Base-by-base conservation (phyloP, 257 asterid genomes). In the Leonotis leonurus region DNA sequence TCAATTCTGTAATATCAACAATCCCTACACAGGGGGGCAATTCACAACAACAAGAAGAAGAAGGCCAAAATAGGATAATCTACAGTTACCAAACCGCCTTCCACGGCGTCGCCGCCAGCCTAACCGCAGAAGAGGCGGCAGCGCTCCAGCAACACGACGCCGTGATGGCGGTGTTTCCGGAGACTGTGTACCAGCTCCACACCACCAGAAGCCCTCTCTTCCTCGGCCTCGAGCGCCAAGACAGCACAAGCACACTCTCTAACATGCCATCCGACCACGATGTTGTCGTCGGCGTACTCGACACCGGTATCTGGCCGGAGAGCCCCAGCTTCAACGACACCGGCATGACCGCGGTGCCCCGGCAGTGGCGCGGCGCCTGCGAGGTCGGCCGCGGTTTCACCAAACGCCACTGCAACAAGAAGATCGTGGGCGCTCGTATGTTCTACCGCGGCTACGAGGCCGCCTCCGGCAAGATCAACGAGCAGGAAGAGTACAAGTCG, bases 241-340 rank as follows among this genome's bases (percentile, higher is more conserved):
- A 73, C 13, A 75, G 80, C 66, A 74, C 67, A 1, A 75, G 63
- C 61, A 26, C 71, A 8, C 44, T 78, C 45, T 44, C 79, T 0
- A 76, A 78, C 37, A 63, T 55, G 12, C 39, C 67, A 4, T 58
- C 74, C 4, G 73, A 72, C 26, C 56, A 78, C 22, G 80, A 86
- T 37, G 99, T 89, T 0, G 74, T 92, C 0, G 86, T 92, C 3
- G 99, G 97, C 0, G 96, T 92, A 0, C 65, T 92, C 0, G 99
- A 92, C 55, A 92, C 97, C 3, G 97, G 99, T 2, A 77, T 92
- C 1, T 92, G 99, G 99, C 97, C 99, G 5, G 97, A 92, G 51
- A 83, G 94, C 56, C 91, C 82, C 26, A 92, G 97, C 73, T 92
- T 92, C 75, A 92, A 89, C 57, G 97, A 89, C 75, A 54, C 85